phyloP scores from a whole-genome alignment of 257 asterid species.

The Petunia axillaris region DNA sequence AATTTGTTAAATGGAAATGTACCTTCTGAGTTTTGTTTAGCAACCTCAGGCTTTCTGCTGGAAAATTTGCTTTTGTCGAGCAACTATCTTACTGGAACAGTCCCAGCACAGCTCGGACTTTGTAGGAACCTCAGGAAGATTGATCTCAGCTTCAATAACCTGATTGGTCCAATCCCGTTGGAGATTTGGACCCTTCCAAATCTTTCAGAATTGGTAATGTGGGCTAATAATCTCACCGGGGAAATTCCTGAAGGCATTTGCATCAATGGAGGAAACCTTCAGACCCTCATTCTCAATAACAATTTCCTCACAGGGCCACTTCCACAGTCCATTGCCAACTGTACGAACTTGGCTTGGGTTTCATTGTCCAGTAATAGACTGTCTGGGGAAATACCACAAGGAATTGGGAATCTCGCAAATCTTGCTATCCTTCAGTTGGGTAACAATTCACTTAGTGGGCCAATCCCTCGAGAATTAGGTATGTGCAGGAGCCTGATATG shows the following conservation, averaged over 20 bases:
- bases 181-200: constrained; percentile 76
- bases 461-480: constrained; percentile 65
- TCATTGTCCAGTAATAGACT: constrained; percentile 77
- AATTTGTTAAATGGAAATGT: constrained; percentile 66
- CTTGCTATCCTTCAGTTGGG: constrained; percentile 92
- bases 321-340: constrained; percentile 75
- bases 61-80: constrained; percentile 65
- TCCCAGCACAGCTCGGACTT: constrained; percentile 64
- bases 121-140: constrained; percentile 63
- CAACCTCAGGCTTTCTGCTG: constrained; percentile 42
- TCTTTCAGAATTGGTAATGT: constrained; percentile 72
- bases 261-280: constrained; percentile 80
- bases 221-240: constrained; percentile 84
- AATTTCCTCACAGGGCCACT: constrained; percentile 65
- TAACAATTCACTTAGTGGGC: constrained; percentile 70
- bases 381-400: constrained; percentile 68
- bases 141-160: constrained; percentile 82
- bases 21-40: constrained; percentile 67
- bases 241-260: constrained; percentile 84
- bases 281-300: constrained; percentile 83
- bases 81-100: constrained; percentile 64
- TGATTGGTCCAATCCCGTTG: constrained; percentile 61
- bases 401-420: constrained; percentile 65
- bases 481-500: constrained; percentile 72
- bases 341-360: constrained; percentile 87